Base-by-base conservation (phyloP, 345 rosid species). In the Barbarea vulgaris region DNA sequence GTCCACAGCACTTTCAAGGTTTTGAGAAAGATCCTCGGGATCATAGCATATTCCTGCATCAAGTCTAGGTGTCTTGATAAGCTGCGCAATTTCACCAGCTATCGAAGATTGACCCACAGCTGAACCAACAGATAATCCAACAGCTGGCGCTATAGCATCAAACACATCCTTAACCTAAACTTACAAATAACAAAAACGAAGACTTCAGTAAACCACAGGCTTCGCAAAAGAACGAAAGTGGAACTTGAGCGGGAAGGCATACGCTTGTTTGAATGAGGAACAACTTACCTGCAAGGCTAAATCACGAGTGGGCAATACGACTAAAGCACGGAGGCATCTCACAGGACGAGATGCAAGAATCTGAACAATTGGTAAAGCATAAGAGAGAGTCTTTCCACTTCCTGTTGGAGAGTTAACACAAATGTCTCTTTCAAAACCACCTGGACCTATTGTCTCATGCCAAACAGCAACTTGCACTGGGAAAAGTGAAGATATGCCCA, bases 61-160 rank as follows among this genome's bases (percentile, higher is more conserved):
- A 37, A 86, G 85, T 77, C 85, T 77, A 18, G 97, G 93, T 60
- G 82, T 87, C 79, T 77, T 87, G 55, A 95, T 81, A 60, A 95
- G 96, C 73, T 84, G 85, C 9, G 93, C 78, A 75, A 92, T 90
- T 81, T 95, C 97, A 78, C 80, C 91, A 67, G 93, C 89, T 55
- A 95, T 86, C 2, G 97, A 95, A 79, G 97, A 87, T 71, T 92
- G 97, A 44, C 99, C 97, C 37, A 92, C 96, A 19, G 97, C 97
- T 82, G 87, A 86, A 68, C 97, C 99, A 85, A 95, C 97, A 71
- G 97, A 82, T 73, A 95, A 85, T 14, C 99, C 97, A 44, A 90
- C 93, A 0, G 96, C 84, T 64, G 97, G 97, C 10, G 99, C 99
- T 77, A 95, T 85, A 44, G 91, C 86, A 77, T 83, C 84, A 85